These are phyloP conservation scores for Rhododendron ovatum DNA, from an alignment of 148 eudicot genomes.

Conservation along the genomic window DNA sequence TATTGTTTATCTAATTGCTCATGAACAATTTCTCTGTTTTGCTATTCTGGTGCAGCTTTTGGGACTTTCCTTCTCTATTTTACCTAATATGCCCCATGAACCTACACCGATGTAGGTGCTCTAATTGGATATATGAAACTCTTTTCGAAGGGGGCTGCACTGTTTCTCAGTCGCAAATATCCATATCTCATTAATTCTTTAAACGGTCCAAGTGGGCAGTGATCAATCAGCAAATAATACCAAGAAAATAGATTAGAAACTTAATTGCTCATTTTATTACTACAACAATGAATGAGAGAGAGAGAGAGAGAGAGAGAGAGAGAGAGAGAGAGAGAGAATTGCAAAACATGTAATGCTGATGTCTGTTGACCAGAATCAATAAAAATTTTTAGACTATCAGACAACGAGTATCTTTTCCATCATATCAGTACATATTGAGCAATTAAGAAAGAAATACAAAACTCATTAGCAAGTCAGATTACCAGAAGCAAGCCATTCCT, in stretches of 20 bases:
- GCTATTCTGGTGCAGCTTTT: too few species aligned
- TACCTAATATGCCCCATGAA: too few species aligned
- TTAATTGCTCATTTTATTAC: neutral
- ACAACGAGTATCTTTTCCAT: neutral
- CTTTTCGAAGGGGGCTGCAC: neutral
- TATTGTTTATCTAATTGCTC: too few species aligned
- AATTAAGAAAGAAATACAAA: neutral
- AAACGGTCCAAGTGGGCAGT: neutral
- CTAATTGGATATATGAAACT: neutral
- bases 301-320: neutral
- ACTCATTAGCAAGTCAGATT: constrained; percentile 17
- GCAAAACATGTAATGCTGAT: neutral
- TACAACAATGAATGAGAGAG: neutral
- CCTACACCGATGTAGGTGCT: too few species aligned
- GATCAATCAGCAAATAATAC: neutral
- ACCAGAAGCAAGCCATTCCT: constrained; percentile 57
- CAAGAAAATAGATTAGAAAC: neutral
- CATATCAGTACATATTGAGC: neutral
- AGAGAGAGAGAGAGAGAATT: neutral
- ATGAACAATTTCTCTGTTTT: too few species aligned
- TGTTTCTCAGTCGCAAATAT: neutral
- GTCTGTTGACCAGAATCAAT: neutral
- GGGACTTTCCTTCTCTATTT: too few species aligned
- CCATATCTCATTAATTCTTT: neutral
- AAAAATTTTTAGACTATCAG: neutral